Conservation (phyloP, 176 grass and related monocot genomes). For the Oryza glumipatula region DNA sequence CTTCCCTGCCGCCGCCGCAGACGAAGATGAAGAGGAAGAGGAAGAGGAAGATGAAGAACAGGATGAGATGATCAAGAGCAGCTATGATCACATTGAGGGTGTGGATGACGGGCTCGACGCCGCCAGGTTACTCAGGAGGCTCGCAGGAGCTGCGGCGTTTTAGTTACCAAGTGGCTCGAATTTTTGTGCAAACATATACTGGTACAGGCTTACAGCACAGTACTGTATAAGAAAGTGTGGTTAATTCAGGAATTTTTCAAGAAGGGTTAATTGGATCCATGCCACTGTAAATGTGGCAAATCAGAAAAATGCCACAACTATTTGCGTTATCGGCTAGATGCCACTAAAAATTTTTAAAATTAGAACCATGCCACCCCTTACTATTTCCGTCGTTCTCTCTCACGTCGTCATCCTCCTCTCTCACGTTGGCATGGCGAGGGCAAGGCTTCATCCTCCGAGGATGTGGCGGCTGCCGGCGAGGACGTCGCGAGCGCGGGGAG, state of each 20-base stretch:
- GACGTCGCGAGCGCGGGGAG: no score
- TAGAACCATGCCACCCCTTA: no score
- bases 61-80: not conserved
- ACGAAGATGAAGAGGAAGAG: rapidly evolving
- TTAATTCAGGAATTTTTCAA: not conserved
- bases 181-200: not conserved
- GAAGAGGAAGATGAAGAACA: rapidly evolving
- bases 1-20: conserved; percentile 9
- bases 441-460: no score
- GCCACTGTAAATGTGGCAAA: no score
- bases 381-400: no score
- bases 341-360: no score
- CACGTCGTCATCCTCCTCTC: no score
- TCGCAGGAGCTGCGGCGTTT: conserved; percentile 10
- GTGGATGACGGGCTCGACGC: not conserved
- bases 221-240: not conserved
- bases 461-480: no score
- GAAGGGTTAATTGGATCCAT: not conserved
- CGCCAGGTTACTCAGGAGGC: not conserved
- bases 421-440: no score
- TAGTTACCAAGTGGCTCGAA: not conserved
- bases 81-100: no score
- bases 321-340: no score
- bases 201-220: not conserved
- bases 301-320: no score